Percentiles rank a stretch among this genome's conserved stretches.
These are phyloP conservation scores for Zarea fungicola DNA, from an alignment of 2,329 filamentous ascomycete species.

Conservation along the genomic window DNA sequence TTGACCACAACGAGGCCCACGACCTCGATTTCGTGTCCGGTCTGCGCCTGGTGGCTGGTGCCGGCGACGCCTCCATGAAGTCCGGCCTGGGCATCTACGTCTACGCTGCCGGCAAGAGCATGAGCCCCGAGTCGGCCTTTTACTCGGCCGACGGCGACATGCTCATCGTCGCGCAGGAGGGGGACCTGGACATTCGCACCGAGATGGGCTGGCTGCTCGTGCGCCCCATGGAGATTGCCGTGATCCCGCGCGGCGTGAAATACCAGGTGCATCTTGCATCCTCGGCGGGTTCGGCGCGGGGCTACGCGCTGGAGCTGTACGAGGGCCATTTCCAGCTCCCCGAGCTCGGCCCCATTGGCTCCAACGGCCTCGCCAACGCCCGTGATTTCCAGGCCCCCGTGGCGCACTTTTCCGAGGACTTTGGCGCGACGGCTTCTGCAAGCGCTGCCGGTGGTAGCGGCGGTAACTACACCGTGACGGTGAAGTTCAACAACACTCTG, in stretches of 20 bases:
- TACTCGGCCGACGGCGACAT: constrained; percentile 78
- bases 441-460: constrained; percentile 20
- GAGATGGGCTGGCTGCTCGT: constrained; percentile 65
- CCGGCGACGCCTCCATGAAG: constrained; percentile 71
- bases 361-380: constrained; percentile 62
- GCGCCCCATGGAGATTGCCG: constrained; percentile 65
- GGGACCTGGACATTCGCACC: constrained; percentile 64
- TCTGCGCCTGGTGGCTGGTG: constrained; percentile 67
- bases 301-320: constrained; percentile 68
- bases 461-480: constrained; percentile 45
- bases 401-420: constrained; percentile 58
- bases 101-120: constrained; percentile 68
- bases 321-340: constrained; percentile 62
- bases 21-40: constrained; percentile 43
- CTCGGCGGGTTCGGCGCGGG: constrained; percentile 53
- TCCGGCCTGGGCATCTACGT: constrained; percentile 69
- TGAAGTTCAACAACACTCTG: constrained; percentile 63
- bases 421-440: constrained; percentile 33
- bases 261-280: constrained; percentile 63
- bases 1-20: constrained; percentile 58
- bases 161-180: constrained; percentile 66
- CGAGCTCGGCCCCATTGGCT: constrained; percentile 63
- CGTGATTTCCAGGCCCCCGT: constrained; percentile 68
- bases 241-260: constrained; percentile 64
- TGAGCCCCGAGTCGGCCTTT: constrained; percentile 64